Evolutionary conservation across 1,284 basidiomycete genomes (phyloP).

Genomic region (Apiotrichum siamense): DNA sequence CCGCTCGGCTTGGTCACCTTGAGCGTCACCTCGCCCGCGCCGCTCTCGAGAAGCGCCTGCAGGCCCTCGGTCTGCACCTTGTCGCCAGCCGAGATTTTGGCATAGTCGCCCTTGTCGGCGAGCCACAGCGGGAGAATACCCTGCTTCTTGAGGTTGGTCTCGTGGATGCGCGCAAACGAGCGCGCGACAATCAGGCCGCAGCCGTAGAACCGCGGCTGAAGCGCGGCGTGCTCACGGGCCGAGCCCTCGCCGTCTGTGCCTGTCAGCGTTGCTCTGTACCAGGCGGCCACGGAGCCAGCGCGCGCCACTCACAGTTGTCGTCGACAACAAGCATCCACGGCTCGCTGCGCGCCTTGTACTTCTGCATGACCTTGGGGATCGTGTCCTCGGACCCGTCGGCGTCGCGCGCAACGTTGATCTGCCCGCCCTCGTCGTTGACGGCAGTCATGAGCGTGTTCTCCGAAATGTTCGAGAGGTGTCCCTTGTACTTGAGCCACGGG

Average conservation of each 20-base stretch:
- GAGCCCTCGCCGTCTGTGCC: constrained; percentile 75
- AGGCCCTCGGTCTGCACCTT: constrained; percentile 56
- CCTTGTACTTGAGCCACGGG: constrained; percentile 82
- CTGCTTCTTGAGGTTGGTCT: constrained; percentile 98
- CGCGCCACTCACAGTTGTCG: constrained; percentile 57
- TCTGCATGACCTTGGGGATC: constrained; percentile 83
- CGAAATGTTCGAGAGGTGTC: constrained; percentile 91
- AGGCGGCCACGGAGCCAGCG: too few species aligned
- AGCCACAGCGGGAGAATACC: constrained; percentile 89
- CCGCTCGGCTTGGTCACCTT: constrained; percentile 64
- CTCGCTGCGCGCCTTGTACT: constrained; percentile 69
- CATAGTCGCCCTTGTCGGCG: constrained; percentile 75
- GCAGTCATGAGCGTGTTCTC: constrained; percentile 84
- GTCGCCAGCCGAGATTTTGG: constrained; percentile 74
- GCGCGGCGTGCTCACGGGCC: constrained; percentile 84
- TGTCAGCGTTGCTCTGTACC: background rate
- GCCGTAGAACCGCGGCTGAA: constrained; percentile 94
- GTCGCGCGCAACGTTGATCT: constrained; percentile 84
- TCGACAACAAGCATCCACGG: constrained; percentile 95
- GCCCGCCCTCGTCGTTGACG: constrained; percentile 84
- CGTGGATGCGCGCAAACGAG: constrained; percentile 97
- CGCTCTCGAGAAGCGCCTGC: constrained; percentile 51
- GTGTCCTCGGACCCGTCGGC: constrained; percentile 62
- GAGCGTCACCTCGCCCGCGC: constrained; percentile 49
- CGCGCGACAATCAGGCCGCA: constrained; percentile 77